Evolutionary conservation across 2,329 filamentous ascomycete genomes (phyloP).

Genomic region (Dothidotthia symphoricarpi): DNA sequence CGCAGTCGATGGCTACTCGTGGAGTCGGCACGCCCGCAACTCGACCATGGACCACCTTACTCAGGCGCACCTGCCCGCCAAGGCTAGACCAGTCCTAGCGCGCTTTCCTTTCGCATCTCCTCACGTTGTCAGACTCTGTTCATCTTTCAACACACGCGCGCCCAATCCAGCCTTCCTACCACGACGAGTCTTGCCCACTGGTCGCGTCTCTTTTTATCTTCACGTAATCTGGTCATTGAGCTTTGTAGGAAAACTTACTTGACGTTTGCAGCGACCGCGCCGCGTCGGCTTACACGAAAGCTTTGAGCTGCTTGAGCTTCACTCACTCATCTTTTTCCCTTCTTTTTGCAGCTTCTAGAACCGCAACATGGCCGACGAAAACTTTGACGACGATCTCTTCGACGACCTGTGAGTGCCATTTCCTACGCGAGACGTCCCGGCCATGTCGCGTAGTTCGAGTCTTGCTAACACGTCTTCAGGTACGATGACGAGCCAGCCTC

Average conservation of each 20-base stretch:
- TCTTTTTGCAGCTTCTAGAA: not conserved
- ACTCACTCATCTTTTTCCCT: not conserved
- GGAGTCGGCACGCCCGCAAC: too few relatives aligned
- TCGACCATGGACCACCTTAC: not conserved
- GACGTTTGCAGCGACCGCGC: too few relatives aligned
- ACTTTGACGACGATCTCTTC: conserved; percentile 91
- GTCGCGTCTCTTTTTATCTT: too few relatives aligned
- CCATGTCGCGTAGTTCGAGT: not conserved
- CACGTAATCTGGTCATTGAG: too few relatives aligned
- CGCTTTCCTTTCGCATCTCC: conserved; percentile 16
- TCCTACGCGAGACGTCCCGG: conserved; percentile 3
- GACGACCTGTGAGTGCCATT: conserved; percentile 75
- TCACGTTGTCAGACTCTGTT: conserved; percentile 25
- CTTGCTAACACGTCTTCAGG: conserved; percentile 30
- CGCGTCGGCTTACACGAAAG: too few relatives aligned
- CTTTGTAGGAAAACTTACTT: too few relatives aligned
- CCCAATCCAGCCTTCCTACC: too few relatives aligned
- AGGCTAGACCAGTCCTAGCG: conserved; percentile 19
- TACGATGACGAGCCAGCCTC: conserved; percentile 43
- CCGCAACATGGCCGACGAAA: conserved; percentile 74
- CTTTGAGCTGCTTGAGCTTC: not conserved
- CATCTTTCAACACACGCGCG: conserved; percentile 2
- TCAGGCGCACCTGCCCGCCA: conserved; percentile 18
- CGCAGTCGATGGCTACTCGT: too few relatives aligned
- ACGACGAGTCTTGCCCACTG: too few relatives aligned